Evolutionary conservation across 352 stramenopile genomes (phyloP).

Genomic region (Globisporangium nodosum): DNA sequence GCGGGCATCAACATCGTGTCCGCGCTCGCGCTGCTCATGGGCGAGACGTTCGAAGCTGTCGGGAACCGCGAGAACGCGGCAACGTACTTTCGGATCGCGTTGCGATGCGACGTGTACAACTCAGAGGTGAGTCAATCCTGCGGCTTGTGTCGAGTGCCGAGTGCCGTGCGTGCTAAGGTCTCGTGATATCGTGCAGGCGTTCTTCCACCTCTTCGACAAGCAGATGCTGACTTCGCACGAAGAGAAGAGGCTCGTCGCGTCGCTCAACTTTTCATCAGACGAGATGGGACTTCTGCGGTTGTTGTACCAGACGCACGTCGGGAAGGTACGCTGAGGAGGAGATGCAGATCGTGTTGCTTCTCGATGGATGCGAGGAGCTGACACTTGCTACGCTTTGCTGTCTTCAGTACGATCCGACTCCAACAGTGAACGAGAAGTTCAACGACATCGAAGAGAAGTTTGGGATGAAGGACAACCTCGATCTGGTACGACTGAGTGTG

Average conservation of each 20-base stretch:
- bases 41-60: slow-evolving; percentile 75
- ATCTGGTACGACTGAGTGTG: slow-evolving; percentile 37
- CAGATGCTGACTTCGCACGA: slow-evolving; percentile 73
- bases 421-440: slow-evolving; percentile 61
- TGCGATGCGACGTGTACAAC: slow-evolving; percentile 82
- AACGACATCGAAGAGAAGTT: slow-evolving; percentile 45
- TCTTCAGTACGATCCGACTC: slow-evolving; percentile 49
- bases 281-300: slow-evolving; percentile 53
- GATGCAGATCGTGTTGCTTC: no score
- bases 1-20: slow-evolving; percentile 68
- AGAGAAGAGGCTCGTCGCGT: slow-evolving; percentile 61
- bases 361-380: background rate
- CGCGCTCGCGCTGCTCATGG: slow-evolving; percentile 75
- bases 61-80: slow-evolving; percentile 80
- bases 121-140: slow-evolving; percentile 27
- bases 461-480: slow-evolving; percentile 50
- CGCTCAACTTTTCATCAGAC: slow-evolving; percentile 58
- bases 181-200: slow-evolving; percentile 21
- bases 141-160: no score
- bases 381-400: background rate
- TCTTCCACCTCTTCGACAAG: slow-evolving; percentile 84
- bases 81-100: slow-evolving; percentile 64
- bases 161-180: background rate
- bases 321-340: slow-evolving; percentile 30
- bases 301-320: slow-evolving; percentile 64